Base-by-base conservation (phyloP, 306 rosid genomes). In the Lathyrus aphaca region DNA sequence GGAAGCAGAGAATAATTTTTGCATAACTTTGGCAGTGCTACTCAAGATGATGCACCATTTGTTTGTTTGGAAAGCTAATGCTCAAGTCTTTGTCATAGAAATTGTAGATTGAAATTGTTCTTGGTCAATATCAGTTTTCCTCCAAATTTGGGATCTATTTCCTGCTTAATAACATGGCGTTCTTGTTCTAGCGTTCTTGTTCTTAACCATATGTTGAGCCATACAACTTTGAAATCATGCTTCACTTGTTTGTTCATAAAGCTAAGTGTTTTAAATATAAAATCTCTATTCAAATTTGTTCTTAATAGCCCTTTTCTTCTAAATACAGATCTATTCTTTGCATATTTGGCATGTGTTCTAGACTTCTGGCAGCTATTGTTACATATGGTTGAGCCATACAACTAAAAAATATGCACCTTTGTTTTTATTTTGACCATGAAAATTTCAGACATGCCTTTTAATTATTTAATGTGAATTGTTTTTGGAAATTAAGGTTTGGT, bases 11-110 rank as follows among this genome's bases (percentile, higher is more conserved):
- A 12, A 10, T 54, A 23, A 6, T 39, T 2, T 23, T 5, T 40
- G 25, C 39, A 43, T 43, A 43, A 14, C 4, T 14, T 64, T 43
- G 9, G 23, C 15, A 1, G 5, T 45, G 25, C 42, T 44, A 14
- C 9, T 25, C 3, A 14, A 44, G n/a, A 23, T 64, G 55, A 64
- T 64, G 55, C 69, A 64, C 37, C 7, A 7, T 43, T 64, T 56
- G 40, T 42, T 69, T 16, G 23, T 42, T n/a, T 42, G 17, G 45
- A 10, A 17, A 30, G 13, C 27, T 15, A 16, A 17, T 12, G 10
- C 32, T 32, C 30, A 11, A 48, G 45, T 19, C 17, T 30, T 30
- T 48, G 18, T 66, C 13, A 30, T 49, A 15, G 17, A 35, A 58
- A 10, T 51, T 40, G 2, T 12, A n/a, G 7, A 9, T 39, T 39